These are phyloP conservation scores for Talaromyces nanjingensis DNA, from an alignment of 495 filamentous ascomycete species.

Conservation along the genomic window DNA sequence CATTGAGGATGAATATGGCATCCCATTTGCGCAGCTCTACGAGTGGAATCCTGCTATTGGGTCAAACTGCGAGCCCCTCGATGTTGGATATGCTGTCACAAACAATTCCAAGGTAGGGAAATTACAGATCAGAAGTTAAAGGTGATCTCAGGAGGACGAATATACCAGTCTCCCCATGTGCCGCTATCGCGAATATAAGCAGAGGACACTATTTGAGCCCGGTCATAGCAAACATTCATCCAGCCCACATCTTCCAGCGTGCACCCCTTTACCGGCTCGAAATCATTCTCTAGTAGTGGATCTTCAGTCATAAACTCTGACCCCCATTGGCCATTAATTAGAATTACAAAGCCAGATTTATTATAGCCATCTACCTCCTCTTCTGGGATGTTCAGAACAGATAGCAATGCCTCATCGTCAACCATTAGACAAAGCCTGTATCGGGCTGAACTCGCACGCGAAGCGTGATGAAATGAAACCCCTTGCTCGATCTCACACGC, in stretches of 20 bases:
- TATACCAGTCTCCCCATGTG: not conserved
- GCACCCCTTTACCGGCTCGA: conserved; percentile 21
- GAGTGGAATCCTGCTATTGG: too few species aligned
- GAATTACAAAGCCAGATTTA: not conserved
- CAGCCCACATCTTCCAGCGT: conserved; percentile 22
- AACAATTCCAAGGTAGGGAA: not conserved
- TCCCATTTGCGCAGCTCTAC: too few species aligned
- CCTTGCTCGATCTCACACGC: conserved; percentile 16
- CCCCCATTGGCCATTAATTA: not conserved
- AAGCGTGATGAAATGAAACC: not conserved
- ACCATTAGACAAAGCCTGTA: conserved; percentile 23
- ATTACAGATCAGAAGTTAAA: not conserved
- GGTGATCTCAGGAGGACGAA: not conserved
- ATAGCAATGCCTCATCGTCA: conserved; percentile 21
- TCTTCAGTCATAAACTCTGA: conserved; percentile 18
- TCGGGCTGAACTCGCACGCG: conserved; percentile 9
- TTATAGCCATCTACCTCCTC: not conserved
- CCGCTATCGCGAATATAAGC: not conserved
- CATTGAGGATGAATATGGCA: too few species aligned
- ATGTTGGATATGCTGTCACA: too few species aligned
- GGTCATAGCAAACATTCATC: conserved; percentile 17
- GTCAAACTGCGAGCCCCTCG: too few species aligned
- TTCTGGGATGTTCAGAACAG: conserved; percentile 13
- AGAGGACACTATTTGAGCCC: not conserved
- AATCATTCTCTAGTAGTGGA: conserved; percentile 9